Evolutionary conservation across 73 alveolate genomes (phyloP).

Genomic region (Tetrahymena malaccensis): DNA sequence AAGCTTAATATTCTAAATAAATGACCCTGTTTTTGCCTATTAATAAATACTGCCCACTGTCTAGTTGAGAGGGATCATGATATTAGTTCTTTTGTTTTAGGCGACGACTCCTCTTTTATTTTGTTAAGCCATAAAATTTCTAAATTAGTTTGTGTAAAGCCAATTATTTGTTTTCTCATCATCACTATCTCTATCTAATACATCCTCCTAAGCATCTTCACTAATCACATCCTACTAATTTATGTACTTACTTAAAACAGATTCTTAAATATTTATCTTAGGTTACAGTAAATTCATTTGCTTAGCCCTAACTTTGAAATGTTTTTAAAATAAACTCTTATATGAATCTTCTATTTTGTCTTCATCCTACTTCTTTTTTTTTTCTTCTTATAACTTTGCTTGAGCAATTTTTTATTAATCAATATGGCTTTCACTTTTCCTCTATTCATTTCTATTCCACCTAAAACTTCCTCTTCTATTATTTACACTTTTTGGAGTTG

Average conservation of each 20-base stretch:
- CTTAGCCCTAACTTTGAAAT: neutral
- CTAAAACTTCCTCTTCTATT: neutral
- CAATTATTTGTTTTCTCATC: neutral
- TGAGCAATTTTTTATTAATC: neutral
- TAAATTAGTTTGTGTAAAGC: neutral
- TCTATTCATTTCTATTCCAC: neutral
- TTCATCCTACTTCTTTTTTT: neutral
- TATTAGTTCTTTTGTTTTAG: neutral
- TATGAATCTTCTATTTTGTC: neutral
- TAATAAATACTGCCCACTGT: neutral
- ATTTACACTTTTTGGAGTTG: neutral
- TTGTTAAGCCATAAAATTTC: neutral
- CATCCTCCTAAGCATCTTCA: neutral
- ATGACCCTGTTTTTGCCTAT: neutral
- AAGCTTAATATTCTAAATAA: neutral
- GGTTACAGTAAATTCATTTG: neutral
- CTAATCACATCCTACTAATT: neutral
- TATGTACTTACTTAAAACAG: neutral
- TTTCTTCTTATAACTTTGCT: neutral
- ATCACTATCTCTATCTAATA: neutral
- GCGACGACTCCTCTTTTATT: neutral
- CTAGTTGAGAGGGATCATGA: neutral
- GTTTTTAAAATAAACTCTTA: neutral
- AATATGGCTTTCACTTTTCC: neutral
- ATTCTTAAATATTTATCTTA: neutral